A percentile compares a stretch with the other conserved stretches of the same genome.
Conservation (phyloP, 345 rosid genomes). For the Eucalyptus polybractea region DNA sequence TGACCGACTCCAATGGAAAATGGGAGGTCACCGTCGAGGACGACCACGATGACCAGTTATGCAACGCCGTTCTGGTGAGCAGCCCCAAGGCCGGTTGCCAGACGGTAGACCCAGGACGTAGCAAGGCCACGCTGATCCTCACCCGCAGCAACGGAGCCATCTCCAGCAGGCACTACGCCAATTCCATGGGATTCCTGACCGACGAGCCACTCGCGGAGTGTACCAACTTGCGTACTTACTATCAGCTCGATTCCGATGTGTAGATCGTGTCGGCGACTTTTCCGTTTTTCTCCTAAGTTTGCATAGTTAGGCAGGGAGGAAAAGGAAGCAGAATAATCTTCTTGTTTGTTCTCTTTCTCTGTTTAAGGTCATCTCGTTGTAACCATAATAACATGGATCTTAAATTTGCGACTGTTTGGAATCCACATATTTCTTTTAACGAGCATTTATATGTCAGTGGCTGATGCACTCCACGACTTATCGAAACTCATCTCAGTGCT, state of each 20-base stretch:
- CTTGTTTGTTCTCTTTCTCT: background rate
- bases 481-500: background rate
- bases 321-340: background rate
- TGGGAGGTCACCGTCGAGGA: constrained; percentile 31
- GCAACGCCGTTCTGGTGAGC: constrained; percentile 27
- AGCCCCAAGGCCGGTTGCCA: constrained; percentile 35
- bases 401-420: background rate
- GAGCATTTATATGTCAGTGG: background rate
- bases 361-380: background rate
- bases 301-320: background rate
- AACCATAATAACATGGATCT: background rate
- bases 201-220: constrained; percentile 29
- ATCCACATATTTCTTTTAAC: background rate
- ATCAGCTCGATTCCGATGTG: background rate
- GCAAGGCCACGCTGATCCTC: constrained; percentile 34
- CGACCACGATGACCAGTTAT: constrained; percentile 48
- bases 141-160: constrained; percentile 53
- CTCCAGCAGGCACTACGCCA: constrained; percentile 36
- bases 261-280: background rate
- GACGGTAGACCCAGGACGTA: constrained; percentile 23
- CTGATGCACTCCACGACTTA: background rate
- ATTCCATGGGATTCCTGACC: constrained; percentile 52
- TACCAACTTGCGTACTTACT: constrained; percentile 2
- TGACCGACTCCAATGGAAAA: constrained; percentile 28
- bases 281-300: background rate